Evolutionary conservation across 2,329 filamentous ascomycete genomes (phyloP).

Genomic region (Plenodomus tracheiphilus): DNA sequence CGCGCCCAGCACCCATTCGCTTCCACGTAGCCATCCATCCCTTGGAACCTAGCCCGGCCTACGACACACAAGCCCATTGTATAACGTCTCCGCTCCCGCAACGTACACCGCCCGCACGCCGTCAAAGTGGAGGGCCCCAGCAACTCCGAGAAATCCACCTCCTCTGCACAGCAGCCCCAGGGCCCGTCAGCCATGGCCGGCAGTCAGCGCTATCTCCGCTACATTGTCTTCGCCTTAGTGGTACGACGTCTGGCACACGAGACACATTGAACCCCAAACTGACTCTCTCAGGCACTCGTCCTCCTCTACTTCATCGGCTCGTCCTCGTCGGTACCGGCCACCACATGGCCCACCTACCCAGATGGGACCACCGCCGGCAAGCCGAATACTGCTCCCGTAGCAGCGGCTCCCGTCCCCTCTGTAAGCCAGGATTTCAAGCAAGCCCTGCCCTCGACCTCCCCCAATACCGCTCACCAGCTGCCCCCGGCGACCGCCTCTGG

Average conservation of each 20-base stretch:
- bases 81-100: not conserved
- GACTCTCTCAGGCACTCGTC: constrained; percentile 58
- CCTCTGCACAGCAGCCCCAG: constrained; percentile 18
- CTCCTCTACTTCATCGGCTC: constrained; percentile 83
- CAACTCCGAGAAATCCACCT: constrained; percentile 24
- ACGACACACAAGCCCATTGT: not conserved
- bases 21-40: constrained; percentile 1
- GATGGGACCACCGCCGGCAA: constrained; percentile 20
- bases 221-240: constrained; percentile 79
- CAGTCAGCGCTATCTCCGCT: constrained; percentile 71
- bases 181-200: constrained; percentile 67
- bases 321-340: constrained; percentile 53
- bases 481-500: constrained; percentile 59
- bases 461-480: constrained; percentile 36
- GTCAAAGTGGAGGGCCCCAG: constrained; percentile 34
- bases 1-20: constrained; percentile 13
- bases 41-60: not conserved
- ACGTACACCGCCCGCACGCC: constrained; percentile 7
- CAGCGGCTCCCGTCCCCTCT: not conserved
- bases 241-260: constrained; percentile 53
- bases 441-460: constrained; percentile 33
- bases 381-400: constrained; percentile 15
- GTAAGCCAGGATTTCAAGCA: constrained; percentile 7
- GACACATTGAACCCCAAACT: constrained; percentile 4
- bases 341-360: constrained; percentile 38